Evolutionary conservation across 1,284 basidiomycete species (phyloP), one percentile per base, ranked within the genome.

Genomic region (Trametes sp.): DNA sequence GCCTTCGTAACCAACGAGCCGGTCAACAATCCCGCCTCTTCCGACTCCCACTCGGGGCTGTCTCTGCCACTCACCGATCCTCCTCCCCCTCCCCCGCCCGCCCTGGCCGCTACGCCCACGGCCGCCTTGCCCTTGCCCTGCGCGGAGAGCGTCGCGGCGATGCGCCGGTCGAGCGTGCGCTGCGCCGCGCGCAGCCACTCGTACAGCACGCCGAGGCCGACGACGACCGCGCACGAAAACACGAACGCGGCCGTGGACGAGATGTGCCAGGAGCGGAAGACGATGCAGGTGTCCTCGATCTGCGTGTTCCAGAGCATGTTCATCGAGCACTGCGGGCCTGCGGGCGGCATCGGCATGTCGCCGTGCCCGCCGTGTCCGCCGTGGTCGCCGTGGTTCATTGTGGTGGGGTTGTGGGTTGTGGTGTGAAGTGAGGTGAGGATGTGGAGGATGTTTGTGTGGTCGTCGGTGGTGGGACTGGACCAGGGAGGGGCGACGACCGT

Each of bases 241-340:
- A 87, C 69, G 72, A 93, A 91, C 35, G 77, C 73, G 60, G 77
- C 63, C 57, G 74, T 78, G n/a, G 86, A 84, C 66, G 73, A 77
- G 68, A 93, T 85, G 77, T 92, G 90, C 91, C 91, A 92, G 63
- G 81, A 80, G 21, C 73, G 77, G 77, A 93, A 92, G 75, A 92
- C 86, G 75, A 92, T 80, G 76, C 90, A 92, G 46, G 90, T 92
- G 75, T 92, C 81, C 70, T 84, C 75, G 70, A 90, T 84, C 61
- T 92, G 84, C 48, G 88, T 90, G 76, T 93, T 93, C 90, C 87
- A 64, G 49, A 69, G 65, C 64, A 69, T 62, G 60, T 64, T 67
- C 65, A 69, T 70, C 56, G 65, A 64, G 61, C 69, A 70, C 33
- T 35, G 59, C 42, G 62, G 62, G 21, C 49, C 56, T 33, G 35